Percentiles rank a stretch among this genome's conserved stretches.
Conservation (phyloP, 2,329 filamentous ascomycete genomes). For the Meredithiella fracta region DNA sequence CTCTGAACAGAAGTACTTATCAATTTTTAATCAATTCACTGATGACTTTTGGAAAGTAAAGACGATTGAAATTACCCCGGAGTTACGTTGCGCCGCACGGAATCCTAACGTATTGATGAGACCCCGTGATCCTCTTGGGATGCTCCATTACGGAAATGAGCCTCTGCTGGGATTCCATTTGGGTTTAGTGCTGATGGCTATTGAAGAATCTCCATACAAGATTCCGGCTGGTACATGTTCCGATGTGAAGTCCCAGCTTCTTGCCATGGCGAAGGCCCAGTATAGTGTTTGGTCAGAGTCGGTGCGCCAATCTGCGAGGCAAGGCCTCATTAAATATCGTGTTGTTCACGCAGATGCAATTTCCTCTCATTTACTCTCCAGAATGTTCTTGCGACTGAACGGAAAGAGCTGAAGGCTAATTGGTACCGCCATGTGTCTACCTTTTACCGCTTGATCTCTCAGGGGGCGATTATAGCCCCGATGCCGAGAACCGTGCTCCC, state of each 20-base stretch:
- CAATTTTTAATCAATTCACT: too few species aligned
- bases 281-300: not conserved
- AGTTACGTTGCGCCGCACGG: too few species aligned
- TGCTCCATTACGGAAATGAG: not conserved
- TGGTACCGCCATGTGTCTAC: not conserved
- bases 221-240: too few species aligned
- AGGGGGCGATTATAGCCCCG: not conserved
- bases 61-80: too few species aligned
- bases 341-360: not conserved
- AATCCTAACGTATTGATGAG: too few species aligned
- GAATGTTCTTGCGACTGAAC: not conserved
- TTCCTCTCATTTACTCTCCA: not conserved
- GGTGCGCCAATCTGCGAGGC: not conserved
- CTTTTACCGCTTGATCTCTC: not conserved
- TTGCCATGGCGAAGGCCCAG: not conserved
- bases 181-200: not conserved
- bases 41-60: too few species aligned
- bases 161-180: not conserved
- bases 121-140: too few species aligned
- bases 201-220: too few species aligned
- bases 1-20: too few species aligned
- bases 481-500: not conserved
- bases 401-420: not conserved
- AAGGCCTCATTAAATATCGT: slow-evolving; percentile 1
- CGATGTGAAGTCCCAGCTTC: too few species aligned